phyloP scores from a whole-genome alignment of 208 protist genomes.

The Crithidia sp. region DNA sequence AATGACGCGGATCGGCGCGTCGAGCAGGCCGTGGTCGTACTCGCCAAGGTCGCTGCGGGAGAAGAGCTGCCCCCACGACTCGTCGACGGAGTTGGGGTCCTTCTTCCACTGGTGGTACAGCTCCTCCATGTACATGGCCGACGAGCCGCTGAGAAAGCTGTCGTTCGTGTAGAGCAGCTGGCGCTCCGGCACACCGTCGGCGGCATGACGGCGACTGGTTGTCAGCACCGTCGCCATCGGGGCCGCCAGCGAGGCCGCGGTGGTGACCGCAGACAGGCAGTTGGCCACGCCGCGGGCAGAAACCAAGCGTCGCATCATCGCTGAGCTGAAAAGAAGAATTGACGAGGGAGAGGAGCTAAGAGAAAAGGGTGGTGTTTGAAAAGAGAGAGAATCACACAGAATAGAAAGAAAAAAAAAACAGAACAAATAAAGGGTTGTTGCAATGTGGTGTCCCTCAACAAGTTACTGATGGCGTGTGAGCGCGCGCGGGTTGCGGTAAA shows the following conservation, averaged over 20 bases:
- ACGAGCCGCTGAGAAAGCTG: conserved; percentile 81
- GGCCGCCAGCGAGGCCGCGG: background rate
- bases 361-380: no score
- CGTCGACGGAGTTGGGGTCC: conserved; percentile 77
- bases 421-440: background rate
- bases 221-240: conserved; percentile 10
- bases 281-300: conserved; percentile 15
- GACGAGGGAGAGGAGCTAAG: no score
- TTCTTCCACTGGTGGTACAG: conserved; percentile 85
- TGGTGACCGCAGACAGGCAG: conserved; percentile 21
- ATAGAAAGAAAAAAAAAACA: conserved; percentile 7
- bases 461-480: background rate
- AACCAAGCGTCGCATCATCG: conserved; percentile 73
- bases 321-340: background rate
- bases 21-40: conserved; percentile 65
- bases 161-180: conserved; percentile 84
- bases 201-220: conserved; percentile 17
- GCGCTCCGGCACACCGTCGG: conserved; percentile 42
- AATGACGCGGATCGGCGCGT: conserved; percentile 69
- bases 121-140: conserved; percentile 84
- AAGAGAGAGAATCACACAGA: background rate
- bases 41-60: conserved; percentile 37
- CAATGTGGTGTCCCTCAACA: background rate
- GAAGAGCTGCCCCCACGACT: conserved; percentile 78
- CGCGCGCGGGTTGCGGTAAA: background rate